Base-by-base conservation (phyloP, 768 basidiomycete species). In the Boletus tomentosulus region DNA sequence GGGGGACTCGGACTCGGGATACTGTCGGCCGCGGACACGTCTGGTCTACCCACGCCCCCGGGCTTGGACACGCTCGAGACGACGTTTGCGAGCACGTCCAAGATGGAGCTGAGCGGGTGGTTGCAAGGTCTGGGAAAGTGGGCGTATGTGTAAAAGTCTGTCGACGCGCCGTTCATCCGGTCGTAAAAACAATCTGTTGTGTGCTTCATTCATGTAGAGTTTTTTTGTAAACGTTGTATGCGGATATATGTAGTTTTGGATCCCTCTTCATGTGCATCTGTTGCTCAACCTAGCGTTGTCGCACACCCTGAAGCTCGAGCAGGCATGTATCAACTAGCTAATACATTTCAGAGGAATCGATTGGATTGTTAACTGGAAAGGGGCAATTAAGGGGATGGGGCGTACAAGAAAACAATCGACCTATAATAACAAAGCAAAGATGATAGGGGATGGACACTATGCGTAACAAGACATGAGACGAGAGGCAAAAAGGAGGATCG, bases 1-100 rank as follows among this genome's bases (percentile, higher is more conserved):
- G 97, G 97, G 15, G 97, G 97, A 52, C 86, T 85, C 60, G 96
- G 96, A 10, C 79, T 96, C 16, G 96, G 96, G 56, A 81, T 99
- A 60, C 76, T 92, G 86, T 4, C 84, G 82, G 24, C 76, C 27
- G 48, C 57, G 24, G 22, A 48, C 10, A 45, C 44, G 43, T 54
- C 58, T 9, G 54, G 54, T 34, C 60, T 64, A 1, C 57, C 57
- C 19, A 73, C 74, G 4, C 67, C 71, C 2, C 65, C 71, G 6
- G 50, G 16, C 12, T 35, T 19, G 16, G 65, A 70, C 33, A 1
- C 45, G 15, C 55, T 68, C 0, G 44, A 55, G 46, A 33, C 51
- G 39, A 48, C 57, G 31, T 73, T 78, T 56, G 62, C 56, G 33
- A 60, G 44, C 22, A 67, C 63, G 54, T 25, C 64, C 3, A 53